Base-by-base conservation (phyloP, 768 basidiomycete species). In the Paxillus rubicundulus region DNA sequence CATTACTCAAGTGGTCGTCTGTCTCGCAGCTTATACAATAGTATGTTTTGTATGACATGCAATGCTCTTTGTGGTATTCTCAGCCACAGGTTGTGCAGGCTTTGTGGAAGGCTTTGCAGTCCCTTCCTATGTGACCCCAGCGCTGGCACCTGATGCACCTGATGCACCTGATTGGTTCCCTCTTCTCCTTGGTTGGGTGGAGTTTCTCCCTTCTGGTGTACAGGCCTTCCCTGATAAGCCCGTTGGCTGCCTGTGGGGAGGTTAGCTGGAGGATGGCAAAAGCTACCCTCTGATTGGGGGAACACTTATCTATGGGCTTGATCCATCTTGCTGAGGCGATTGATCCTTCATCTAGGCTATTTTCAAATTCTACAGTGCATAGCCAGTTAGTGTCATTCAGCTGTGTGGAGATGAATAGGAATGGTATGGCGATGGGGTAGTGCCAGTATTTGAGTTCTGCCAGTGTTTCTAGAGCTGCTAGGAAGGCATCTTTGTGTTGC, bases 131-230 rank as follows among this genome's bases (percentile, higher is more conserved):
- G 34, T 53, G 52, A 0, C 52, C 39, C 52, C 48, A 56, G 0
- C 18, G 12, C 20, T 53, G 55, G 14, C 55, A 56, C n/a, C n/a
- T n/a, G n/a, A n/a, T n/a, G 0, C 13, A 4, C n/a, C n/a, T n/a
- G 2, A 30, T 20, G 6, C 52, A 56, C 2, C 28, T 7, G 1
- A 54, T 9, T 2, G 48, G 52, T 7, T 56, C 44, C 4, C n/a
- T 40, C 1, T 41, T 45, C 0, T 56, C 55, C 8, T 56, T 50
- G 0, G 8, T 5, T 0, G 55, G 47, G 27, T 53, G 55, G 0
- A 56, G 48, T 6, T 49, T 53, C 10, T 34, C 48, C 12, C 45
- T 53, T 0, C n/a, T 4, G 2, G 45, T 2, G 1, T 17, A 45
- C 0, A 53, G 9, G 0, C 48, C n/a, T 2, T 56, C 48, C 1